Evolutionary conservation across 108 stramenopile species (phyloP).

Genomic region (Mayamaea pseudoterrestris): DNA sequence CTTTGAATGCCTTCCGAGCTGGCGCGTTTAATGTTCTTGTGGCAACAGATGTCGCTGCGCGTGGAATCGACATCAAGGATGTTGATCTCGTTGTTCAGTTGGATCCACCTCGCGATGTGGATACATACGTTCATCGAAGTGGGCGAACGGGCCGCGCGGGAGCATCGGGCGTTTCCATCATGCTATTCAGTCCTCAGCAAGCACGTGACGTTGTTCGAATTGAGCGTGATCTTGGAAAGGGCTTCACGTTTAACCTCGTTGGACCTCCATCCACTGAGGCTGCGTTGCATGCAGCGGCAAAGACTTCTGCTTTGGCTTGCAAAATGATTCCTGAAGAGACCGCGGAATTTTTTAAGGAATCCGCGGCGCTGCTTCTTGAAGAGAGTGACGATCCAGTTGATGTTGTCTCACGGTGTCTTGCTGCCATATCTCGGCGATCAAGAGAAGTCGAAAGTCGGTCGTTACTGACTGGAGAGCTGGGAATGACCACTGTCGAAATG

Average conservation of each 20-base stretch:
- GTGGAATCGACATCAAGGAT: slow-evolving; percentile 96
- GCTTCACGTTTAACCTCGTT: slow-evolving; percentile 76
- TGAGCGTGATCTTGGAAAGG: slow-evolving; percentile 83
- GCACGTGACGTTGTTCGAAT: slow-evolving; percentile 85
- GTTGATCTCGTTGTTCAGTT: slow-evolving; percentile 95
- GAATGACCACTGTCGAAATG: slow-evolving; percentile 74
- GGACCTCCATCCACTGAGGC: slow-evolving; percentile 79
- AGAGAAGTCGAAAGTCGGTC: slow-evolving; percentile 59
- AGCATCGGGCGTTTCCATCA: slow-evolving; percentile 87
- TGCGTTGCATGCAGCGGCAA: slow-evolving; percentile 69
- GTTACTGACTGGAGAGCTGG: slow-evolving; percentile 74
- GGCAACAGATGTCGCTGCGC: slow-evolving; percentile 98
- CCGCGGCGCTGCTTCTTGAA: slow-evolving; percentile 48
- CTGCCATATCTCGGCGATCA: slow-evolving; percentile 70
- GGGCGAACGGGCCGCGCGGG: slow-evolving; percentile 98
- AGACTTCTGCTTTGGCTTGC: slow-evolving; percentile 74
- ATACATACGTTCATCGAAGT: slow-evolving; percentile 94
- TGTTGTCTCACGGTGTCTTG: slow-evolving; percentile 78
- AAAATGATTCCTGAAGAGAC: slow-evolving; percentile 64
- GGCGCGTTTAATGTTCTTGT: slow-evolving; percentile 94
- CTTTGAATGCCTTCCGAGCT: slow-evolving; percentile 88
- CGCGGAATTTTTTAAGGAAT: slow-evolving; percentile 60
- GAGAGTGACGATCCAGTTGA: slow-evolving; percentile 37
- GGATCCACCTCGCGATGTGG: slow-evolving; percentile 87
- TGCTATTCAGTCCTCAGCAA: slow-evolving; percentile 74